Base-by-base conservation (phyloP, 1,139 yeast genomes). In the Eremothecium coryli region DNA sequence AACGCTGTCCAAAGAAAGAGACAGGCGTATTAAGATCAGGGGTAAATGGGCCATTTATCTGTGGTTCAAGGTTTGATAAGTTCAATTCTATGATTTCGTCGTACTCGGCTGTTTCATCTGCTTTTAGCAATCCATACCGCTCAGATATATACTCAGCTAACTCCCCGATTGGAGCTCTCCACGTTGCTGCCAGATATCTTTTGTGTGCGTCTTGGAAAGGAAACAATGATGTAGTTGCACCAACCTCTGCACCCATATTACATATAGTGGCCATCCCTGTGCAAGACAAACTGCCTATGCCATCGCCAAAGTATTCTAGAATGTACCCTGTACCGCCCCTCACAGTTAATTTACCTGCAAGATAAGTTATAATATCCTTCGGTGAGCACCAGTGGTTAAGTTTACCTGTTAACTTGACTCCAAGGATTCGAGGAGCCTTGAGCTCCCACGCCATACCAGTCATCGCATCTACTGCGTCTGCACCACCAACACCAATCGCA, bases 401-500 rank as follows among this genome's bases (percentile, higher is more conserved):
- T 63, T 69, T 71, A 66, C 98, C 98, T 53, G 95, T 85, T 59
- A 90, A 78, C 70, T 88, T 85, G 56, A 90, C 97, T 72, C 98
- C 98, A 50, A 88, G 71, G 52, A 85, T 76, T 73, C 88, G 88
- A 62, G 98, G 98, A 51, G 97, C 97, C 76, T 88, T 88, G 62
- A 90, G 76, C 70, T 90, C 98, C 97, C 97, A 90, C 46, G 98
- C 81, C 55, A 82, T 71, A 62, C 80, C 80, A 46, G 96, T 86
- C 82, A 90, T 76, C 55, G 84, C 98, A 66, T 90, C 97, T 56
- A 90, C 97, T 49, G 97, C 97, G 65, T 90, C 98, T 56, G 98
- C 98, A 79, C 97, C 98, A 76, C 98, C 98, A 52, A 90, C 97
- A 78, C 97, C 98, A 60, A 90, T 90, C 55, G 97, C 97, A 56